phyloP scores from a whole-genome alignment of 768 basidiomycete species.

The Xerocomellus dryophilus region DNA sequence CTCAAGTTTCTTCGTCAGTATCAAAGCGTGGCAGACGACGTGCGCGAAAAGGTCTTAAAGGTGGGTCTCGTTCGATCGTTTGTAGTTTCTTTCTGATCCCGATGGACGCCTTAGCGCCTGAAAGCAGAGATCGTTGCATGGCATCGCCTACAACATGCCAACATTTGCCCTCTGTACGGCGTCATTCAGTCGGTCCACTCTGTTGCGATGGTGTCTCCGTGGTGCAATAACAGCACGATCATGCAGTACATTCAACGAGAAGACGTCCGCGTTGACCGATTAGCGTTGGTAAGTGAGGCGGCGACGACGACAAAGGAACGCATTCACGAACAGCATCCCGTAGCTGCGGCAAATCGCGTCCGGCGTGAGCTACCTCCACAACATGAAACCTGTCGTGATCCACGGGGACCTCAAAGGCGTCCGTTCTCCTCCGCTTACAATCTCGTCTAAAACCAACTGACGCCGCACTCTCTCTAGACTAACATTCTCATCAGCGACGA shows the following conservation, averaged over 20 bases:
- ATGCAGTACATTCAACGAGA: conserved; percentile 44
- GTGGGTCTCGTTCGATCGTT: conserved; percentile 25
- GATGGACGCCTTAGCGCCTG: conserved; percentile 41
- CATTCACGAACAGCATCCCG: neutral
- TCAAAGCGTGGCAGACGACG: conserved; percentile 47
- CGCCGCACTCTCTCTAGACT: conserved; percentile 33
- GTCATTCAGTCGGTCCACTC: conserved; percentile 49
- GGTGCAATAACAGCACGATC: conserved; percentile 60
- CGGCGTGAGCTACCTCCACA: conserved; percentile 56
- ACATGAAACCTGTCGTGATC: conserved; percentile 50
- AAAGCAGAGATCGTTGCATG: conserved; percentile 56
- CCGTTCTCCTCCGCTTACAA: conserved; percentile 13
- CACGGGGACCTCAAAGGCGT: conserved; percentile 66
- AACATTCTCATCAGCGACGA: conserved; percentile 56
- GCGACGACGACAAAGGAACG: neutral
- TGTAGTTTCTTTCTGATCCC: neutral
- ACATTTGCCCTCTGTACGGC: conserved; percentile 54
- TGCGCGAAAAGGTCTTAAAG: conserved; percentile 51
- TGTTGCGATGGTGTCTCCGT: conserved; percentile 63
- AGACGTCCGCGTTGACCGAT: conserved; percentile 40
- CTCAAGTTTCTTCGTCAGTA: conserved; percentile 51
- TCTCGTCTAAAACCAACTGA: neutral
- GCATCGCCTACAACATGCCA: conserved; percentile 54
- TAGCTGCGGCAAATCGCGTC: conserved; percentile 56
- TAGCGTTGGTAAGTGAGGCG: conserved; percentile 43